Percentiles rank a stretch among this genome's conserved stretches.
phyloP scores from a whole-genome alignment of 164 flowering plant genomes.

The Aristolochia fimbriata region DNA sequence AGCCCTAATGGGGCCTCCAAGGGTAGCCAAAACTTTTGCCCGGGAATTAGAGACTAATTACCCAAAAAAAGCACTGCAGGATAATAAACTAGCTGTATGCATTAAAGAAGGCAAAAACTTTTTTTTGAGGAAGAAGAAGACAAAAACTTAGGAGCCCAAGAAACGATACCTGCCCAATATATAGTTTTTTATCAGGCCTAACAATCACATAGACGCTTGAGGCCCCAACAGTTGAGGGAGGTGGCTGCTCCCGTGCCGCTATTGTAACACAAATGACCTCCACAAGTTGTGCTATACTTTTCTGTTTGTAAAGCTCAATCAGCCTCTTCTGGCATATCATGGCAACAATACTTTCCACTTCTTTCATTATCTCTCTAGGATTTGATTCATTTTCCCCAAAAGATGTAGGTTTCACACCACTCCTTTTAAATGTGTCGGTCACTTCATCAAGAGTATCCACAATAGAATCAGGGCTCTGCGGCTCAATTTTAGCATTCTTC shows the following conservation, averaged over 20 bases:
- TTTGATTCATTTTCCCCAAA: slow-evolving; percentile 9
- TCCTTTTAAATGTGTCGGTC: slow-evolving; percentile 7
- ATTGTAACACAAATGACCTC: slow-evolving; percentile 43
- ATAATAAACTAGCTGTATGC: too few species aligned
- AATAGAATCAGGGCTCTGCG: slow-evolving; percentile 3
- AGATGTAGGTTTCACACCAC: slow-evolving; percentile 2
- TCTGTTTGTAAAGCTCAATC: slow-evolving; percentile 36
- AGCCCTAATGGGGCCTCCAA: too few species aligned
- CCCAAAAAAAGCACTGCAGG: too few species aligned
- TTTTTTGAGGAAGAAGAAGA: too few species aligned
- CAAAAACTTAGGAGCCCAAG: too few species aligned
- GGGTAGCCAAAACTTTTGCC: too few species aligned
- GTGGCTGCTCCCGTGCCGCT: slow-evolving; percentile 69
- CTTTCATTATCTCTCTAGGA: slow-evolving; percentile 22
- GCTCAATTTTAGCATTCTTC: slow-evolving; percentile 3
- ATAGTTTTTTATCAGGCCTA: slow-evolving; percentile 65
- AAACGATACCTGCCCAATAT: slow-evolving; percentile 56
- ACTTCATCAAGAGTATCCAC: slow-evolving; percentile 13
- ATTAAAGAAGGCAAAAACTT: too few species aligned
- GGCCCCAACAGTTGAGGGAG: slow-evolving; percentile 82
- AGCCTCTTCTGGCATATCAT: slow-evolving; percentile 49
- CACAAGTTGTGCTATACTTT: slow-evolving; percentile 21
- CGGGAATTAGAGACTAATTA: too few species aligned
- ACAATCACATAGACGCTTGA: slow-evolving; percentile 79
- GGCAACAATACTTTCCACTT: slow-evolving; percentile 40